These are phyloP conservation scores for Fusarium armeniacum DNA, from an alignment of 2,329 filamentous ascomycete species.

Conservation along the genomic window DNA sequence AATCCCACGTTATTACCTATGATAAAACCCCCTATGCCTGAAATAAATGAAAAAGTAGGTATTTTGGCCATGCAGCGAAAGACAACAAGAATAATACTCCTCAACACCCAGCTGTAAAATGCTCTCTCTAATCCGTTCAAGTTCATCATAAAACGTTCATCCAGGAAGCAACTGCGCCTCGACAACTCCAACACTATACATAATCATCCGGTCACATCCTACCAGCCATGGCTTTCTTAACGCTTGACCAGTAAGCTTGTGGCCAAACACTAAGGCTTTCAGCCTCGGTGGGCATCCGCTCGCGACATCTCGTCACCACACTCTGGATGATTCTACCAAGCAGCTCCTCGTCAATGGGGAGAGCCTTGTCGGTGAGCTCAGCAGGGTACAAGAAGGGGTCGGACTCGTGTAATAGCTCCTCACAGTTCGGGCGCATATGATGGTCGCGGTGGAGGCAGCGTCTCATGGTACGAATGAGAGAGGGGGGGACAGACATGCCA, in stretches of 20 bases:
- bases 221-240: slow-evolving; percentile 64
- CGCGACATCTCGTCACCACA: slow-evolving; percentile 70
- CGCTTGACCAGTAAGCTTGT: slow-evolving; percentile 71
- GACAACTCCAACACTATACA: slow-evolving; percentile 32
- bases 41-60: slow-evolving; percentile 42
- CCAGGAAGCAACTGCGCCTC: slow-evolving; percentile 32
- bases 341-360: slow-evolving; percentile 74
- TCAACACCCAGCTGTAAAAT: slow-evolving; percentile 53
- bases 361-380: slow-evolving; percentile 66
- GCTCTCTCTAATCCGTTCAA: slow-evolving; percentile 46
- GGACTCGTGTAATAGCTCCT: slow-evolving; percentile 69
- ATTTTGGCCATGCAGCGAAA: slow-evolving; percentile 44
- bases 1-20: slow-evolving; percentile 31
- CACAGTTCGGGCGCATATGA: slow-evolving; percentile 73
- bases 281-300: slow-evolving; percentile 70
- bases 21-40: slow-evolving; percentile 27
- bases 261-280: slow-evolving; percentile 71
- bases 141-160: slow-evolving; percentile 44
- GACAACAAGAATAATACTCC: slow-evolving; percentile 50
- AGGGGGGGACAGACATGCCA: slow-evolving; percentile 70
- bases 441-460: slow-evolving; percentile 74
- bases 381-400: slow-evolving; percentile 76
- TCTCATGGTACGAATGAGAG: slow-evolving; percentile 72
- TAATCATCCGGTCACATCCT: slow-evolving; percentile 47
- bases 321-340: slow-evolving; percentile 73